phyloP scores from a whole-genome alignment of 192 early-diverging fungal genomes.

The Lobulomyces angularis region DNA sequence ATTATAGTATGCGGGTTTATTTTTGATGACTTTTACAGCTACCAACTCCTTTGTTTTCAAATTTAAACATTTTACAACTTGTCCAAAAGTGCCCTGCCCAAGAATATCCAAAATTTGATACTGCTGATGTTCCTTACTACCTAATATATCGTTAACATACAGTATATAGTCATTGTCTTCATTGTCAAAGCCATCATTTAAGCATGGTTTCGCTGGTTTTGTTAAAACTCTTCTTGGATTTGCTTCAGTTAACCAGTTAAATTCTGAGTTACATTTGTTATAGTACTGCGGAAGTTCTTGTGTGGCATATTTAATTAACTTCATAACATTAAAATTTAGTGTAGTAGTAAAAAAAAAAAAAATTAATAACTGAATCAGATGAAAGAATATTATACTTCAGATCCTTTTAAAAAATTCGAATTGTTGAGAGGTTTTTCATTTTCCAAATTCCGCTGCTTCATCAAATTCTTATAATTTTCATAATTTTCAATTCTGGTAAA shows the following conservation, averaged over 20 bases:
- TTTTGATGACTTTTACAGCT: slow-evolving; percentile 97
- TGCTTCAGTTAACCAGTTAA: slow-evolving; percentile 59
- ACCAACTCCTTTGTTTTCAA: slow-evolving; percentile 81
- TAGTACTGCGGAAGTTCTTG: slow-evolving; percentile 59
- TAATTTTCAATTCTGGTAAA: too few species aligned
- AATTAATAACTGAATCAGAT: too few species aligned
- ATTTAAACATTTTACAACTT: slow-evolving; percentile 93
- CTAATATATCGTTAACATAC: slow-evolving; percentile 93
- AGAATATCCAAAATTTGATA: slow-evolving; percentile 86
- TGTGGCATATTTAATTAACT: too few species aligned
- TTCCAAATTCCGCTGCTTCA: too few species aligned
- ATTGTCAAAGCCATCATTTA: slow-evolving; percentile 91
- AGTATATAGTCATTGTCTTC: slow-evolving; percentile 93
- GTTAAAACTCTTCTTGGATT: slow-evolving; percentile 87
- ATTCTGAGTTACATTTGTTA: slow-evolving; percentile 66
- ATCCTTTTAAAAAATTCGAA: too few species aligned
- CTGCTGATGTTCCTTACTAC: slow-evolving; percentile 77
- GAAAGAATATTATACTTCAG: too few species aligned
- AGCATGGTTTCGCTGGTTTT: slow-evolving; percentile 77
- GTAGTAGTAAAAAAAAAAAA: too few species aligned
- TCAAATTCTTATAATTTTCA: too few species aligned
- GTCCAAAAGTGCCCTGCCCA: slow-evolving; percentile 96
- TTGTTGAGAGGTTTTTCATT: too few species aligned
- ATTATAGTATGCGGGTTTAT: slow-evolving; percentile 93
- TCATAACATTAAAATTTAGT: too few species aligned